Evolutionary conservation across 176 grass and related monocot genomes (phyloP), one percentile per base, ranked within the genome.

Genomic region (Oryza rufipogon): DNA sequence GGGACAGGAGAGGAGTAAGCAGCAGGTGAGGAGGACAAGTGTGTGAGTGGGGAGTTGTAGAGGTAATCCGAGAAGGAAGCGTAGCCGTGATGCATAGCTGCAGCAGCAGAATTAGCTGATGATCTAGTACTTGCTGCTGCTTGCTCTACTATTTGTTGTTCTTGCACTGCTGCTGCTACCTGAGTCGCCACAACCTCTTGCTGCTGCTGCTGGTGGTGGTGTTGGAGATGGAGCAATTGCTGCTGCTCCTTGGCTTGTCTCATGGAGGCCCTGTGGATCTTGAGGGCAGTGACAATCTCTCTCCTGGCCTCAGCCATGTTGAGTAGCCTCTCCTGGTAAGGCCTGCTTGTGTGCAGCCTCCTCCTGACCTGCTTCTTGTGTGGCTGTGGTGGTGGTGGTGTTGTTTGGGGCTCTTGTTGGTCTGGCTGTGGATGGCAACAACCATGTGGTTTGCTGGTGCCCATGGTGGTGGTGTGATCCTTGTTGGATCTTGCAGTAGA

Each of bases 231-330:
- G 30, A 78, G 83, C 73, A 86, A 44, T 32, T 81, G 88, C 34
- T 91, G 82, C 56, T 92, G 91, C 80, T 99, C 93, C 25, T 94
- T 95, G 70, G 95, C 92, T 87, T 96, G 87, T 64, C 88, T 99
- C 96, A 94, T 99, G 74, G 93, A 87, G 70, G 96, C 96, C 76
- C 93, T 88, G 71, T 99, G 96, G 77, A 96, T 87, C 83, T 95
- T 99, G 71, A 98, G 91, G 74, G 96, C 93, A 3, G 88, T 89
- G 23, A 96, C 93, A 38, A 99, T 99, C 92, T 99, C 96, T 75
- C 96, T 70, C 86, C 96, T 87, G 52, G 93, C 96, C 69, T 99
- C 96, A 12, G 96, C 96, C 96, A 99, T 99, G 75, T 99, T 99
- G 49, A 99, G 83, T 39, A 99, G 79, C 71, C 91, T 92, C 78